Base-by-base conservation (phyloP, 1,284 basidiomycete species). In the Lentinula novae-zelandiae region DNA sequence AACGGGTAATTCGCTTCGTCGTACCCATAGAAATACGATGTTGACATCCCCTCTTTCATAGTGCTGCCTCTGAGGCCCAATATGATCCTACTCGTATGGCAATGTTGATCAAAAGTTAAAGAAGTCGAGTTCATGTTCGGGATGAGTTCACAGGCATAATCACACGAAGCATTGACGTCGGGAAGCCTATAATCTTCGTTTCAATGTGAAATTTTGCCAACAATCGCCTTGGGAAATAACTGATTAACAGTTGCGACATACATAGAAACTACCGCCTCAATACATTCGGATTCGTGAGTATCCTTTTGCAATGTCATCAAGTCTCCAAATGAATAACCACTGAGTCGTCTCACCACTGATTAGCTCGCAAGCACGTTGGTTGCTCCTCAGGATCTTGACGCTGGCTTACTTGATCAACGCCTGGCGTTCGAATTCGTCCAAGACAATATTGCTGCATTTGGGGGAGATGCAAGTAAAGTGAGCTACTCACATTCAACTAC, bases 251-350 rank as follows among this genome's bases (percentile, higher is more conserved):
- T 20, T 46, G 44, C 9, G 22, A 59, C 36, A 56, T 57, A 85
- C 36, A 56, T 57, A 85, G 82, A 5, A 85, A 85, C 64, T 84
- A 84, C 63, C 81, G 82, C 0, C 58, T 84, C 51, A 84, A 85
- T 66, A 82, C 82, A 0, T 85, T 85, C 63, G 83, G 83, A 60
- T 85, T 85, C 62, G 82, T 84, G 61, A 68, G 78, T 71, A 5
- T 36, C 17, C 20, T 39, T 49, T 39, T 6, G 5, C 5, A 31
- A 36, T 39, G n/a, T 22, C 20, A 13, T 36, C 9, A 27, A 27
- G 27, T 27, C 3, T 27, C 27, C 27, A 27, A 27, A 27, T 4
- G 27, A 27, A 27, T 27, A 4, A 3, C 27, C 27, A 27, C 27
- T 27, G 27, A 27, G 27, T 27, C 27, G 27, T 27, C 27, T 27